These are phyloP conservation scores for Bonia amplexicaulis DNA, from an alignment of 176 grass and related monocot species.

Conservation along the genomic window DNA sequence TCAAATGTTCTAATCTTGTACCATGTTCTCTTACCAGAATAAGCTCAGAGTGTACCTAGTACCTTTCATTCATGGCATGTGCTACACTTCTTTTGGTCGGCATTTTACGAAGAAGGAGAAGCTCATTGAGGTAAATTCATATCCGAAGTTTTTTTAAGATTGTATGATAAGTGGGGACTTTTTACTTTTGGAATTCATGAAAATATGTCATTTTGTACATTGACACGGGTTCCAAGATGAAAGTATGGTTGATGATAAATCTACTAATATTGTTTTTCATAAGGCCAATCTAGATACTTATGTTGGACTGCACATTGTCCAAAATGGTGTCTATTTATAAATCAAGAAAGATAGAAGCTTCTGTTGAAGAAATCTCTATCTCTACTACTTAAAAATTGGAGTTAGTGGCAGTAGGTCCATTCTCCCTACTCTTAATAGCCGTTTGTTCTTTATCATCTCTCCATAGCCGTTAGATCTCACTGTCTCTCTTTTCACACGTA, in stretches of 20 bases:
- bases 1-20: background rate
- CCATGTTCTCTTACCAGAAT: constrained; percentile 40
- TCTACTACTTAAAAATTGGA: too few species aligned
- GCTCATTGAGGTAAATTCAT: constrained; percentile 51
- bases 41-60: constrained; percentile 68
- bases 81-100: constrained; percentile 78
- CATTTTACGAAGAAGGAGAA: constrained; percentile 83
- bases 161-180: background rate
- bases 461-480: too few species aligned
- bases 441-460: too few species aligned
- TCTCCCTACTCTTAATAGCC: too few species aligned
- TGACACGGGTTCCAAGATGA: background rate
- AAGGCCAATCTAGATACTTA: background rate
- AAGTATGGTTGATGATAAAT: background rate
- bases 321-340: background rate
- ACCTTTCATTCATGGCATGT: constrained; percentile 74
- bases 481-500: too few species aligned
- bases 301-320: background rate
- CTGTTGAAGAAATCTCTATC: background rate
- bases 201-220: background rate
- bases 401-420: too few species aligned
- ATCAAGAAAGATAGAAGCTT: background rate
- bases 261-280: background rate
- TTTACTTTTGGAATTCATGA: background rate
- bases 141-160: background rate